Base-by-base conservation (phyloP, 1,139 yeast species). In the Pichia sp. region DNA sequence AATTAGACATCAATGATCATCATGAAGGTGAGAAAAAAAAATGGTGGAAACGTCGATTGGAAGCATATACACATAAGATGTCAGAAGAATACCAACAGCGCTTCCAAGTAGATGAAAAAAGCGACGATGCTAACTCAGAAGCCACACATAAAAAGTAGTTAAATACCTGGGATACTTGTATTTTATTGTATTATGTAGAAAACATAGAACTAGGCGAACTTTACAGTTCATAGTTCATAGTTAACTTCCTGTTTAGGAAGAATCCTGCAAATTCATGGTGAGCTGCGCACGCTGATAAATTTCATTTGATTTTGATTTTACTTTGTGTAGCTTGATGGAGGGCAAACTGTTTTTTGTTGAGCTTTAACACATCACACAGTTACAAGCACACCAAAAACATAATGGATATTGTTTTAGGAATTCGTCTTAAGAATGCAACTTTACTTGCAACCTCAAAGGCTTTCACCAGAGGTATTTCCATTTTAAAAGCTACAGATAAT, bases 381-480 rank as follows among this genome's bases (percentile, higher is more conserved):
- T 18, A 22, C 4, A 22, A 18, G 7, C 42, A 39, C 18, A 22
- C 41, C 25, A 11, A 9, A 5, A 9, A 28, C 18, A 65, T 53
- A 53, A 90, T 93, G 99, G 98, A 93, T 74, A 83, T 91, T 64
- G 74, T 91, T 56, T 75, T 93, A 62, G 98, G 98, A 55, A 84
- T 93, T 62, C 85, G 80, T 65, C 87, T 91, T 42, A 74, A 80
- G 63, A 95, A 89, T 64, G 77, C 84, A 56, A 96, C 93, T 44
- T 75, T 93, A 58, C 71, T 91, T 56, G 97, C 96, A 65, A 87
- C 98, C 19, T 90, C 97, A 25, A 89, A 87, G 69, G 96, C 98
- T 6, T 88, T 86, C 53, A 88, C 96, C 19, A 80, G 99, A 64
- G 99, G 99, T 54, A 90, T 95, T 57, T 87, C 97, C 13, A 81